Conservation (phyloP, 2,329 filamentous ascomycete genomes). For the Colletotrichum liaoningense region DNA sequence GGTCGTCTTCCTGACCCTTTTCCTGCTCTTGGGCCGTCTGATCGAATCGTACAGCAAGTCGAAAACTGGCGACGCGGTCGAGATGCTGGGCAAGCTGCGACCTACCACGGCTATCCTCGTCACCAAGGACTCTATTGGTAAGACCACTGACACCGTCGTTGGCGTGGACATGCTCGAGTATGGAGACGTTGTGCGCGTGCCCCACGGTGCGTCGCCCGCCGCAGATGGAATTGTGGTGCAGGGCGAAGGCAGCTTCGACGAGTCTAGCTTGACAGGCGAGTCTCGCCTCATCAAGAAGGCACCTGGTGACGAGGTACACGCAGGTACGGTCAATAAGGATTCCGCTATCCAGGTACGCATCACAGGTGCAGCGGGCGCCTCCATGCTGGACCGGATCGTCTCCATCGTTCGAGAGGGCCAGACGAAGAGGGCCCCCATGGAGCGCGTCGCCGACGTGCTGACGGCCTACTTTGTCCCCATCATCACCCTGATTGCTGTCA, state of each 20-base stretch:
- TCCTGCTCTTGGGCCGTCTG: slow-evolving; percentile 79
- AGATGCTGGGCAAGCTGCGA: slow-evolving; percentile 80
- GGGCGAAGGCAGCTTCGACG: slow-evolving; percentile 80
- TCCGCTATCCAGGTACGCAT: slow-evolving; percentile 71
- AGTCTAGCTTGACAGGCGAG: slow-evolving; percentile 89
- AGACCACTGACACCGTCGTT: slow-evolving; percentile 53
- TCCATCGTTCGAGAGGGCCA: slow-evolving; percentile 82
- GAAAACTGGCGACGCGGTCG: slow-evolving; percentile 87
- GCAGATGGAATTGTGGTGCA: slow-evolving; percentile 79
- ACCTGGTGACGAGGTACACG: slow-evolving; percentile 73
- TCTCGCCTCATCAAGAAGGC: slow-evolving; percentile 74
- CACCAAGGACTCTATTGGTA: slow-evolving; percentile 52
- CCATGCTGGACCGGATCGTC: slow-evolving; percentile 85
- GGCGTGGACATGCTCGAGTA: slow-evolving; percentile 79
- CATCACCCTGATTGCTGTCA: slow-evolving; percentile 75
- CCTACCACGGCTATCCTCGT: slow-evolving; percentile 82
- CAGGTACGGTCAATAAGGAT: slow-evolving; percentile 81
- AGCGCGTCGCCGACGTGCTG: slow-evolving; percentile 77
- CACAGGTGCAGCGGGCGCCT: slow-evolving; percentile 73
- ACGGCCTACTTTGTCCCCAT: slow-evolving; percentile 83
- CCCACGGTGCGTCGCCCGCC: slow-evolving; percentile 84
- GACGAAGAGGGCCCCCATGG: slow-evolving; percentile 79
- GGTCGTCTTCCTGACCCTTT: slow-evolving; percentile 91
- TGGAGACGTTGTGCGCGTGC: slow-evolving; percentile 79
- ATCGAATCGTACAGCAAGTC: slow-evolving; percentile 93